phyloP scores from a whole-genome alignment of 176 grass and related monocot species.

The Triticum monococcum region DNA sequence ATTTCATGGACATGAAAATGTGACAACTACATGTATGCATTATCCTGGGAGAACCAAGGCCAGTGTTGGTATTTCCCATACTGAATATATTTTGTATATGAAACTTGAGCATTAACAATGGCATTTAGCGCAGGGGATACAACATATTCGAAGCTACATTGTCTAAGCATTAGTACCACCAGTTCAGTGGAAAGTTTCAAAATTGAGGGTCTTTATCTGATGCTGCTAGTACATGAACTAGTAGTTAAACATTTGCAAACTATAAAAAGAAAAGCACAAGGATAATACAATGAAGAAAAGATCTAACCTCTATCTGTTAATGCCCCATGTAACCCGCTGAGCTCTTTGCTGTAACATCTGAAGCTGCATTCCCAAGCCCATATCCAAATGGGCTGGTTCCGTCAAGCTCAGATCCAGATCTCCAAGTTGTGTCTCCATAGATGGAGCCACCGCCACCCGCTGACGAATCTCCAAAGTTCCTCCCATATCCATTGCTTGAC shows the following conservation, averaged over 20 bases:
- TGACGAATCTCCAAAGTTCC: conserved; percentile 65
- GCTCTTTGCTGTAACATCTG: conserved; percentile 60
- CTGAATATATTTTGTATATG: neutral
- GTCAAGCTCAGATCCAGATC: conserved; percentile 69
- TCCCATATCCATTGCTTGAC: conserved; percentile 69
- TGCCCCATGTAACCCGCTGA: conserved; percentile 64
- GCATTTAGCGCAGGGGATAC: neutral
- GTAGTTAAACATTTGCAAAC: neutral
- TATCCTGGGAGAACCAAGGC: conserved; percentile 3
- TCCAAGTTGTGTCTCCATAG: conserved; percentile 77
- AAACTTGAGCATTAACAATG: neutral
- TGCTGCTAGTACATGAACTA: conserved; percentile 9
- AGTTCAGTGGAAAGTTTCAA: neutral
- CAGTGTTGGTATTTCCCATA: neutral
- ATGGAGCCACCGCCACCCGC: conserved; percentile 56
- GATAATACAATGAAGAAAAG: conserved; percentile 7
- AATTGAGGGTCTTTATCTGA: neutral
- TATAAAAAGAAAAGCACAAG: conserved; percentile 12
- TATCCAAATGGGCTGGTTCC: conserved; percentile 72
- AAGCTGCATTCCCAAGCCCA: conserved; percentile 55
- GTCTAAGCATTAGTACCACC: conserved; percentile 2
- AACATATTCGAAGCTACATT: conserved; percentile 7
- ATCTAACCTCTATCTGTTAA: conserved; percentile 77
- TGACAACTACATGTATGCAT: neutral
- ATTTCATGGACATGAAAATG: neutral